phyloP scores from a whole-genome alignment of 225 moss, liverwort and hornwort genomes.

The Marchantia polymorpha region DNA sequence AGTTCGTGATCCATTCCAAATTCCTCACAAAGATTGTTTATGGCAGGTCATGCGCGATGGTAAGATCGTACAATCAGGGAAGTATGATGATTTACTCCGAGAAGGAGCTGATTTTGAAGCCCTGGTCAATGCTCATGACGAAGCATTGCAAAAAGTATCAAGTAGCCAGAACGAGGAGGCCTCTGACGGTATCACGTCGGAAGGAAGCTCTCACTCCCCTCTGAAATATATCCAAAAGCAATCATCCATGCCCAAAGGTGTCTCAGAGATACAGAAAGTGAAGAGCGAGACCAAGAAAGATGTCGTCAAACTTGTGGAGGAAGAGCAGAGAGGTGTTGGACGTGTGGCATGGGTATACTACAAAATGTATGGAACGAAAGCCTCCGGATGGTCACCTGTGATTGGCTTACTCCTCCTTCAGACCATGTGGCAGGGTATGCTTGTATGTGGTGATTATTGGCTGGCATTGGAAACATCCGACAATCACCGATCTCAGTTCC shows the following conservation, averaged over 20 bases:
- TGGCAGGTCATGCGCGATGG: constrained; percentile 53
- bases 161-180: constrained; percentile 21
- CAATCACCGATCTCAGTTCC: constrained; percentile 25
- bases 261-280: constrained; percentile 10
- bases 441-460: constrained; percentile 48
- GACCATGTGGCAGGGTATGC: constrained; percentile 58
- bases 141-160: constrained; percentile 40
- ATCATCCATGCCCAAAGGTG: background rate
- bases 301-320: constrained; percentile 67
- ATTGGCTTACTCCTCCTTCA: constrained; percentile 54
- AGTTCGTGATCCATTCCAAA: background rate
- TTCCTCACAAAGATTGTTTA: background rate
- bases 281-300: constrained; percentile 31
- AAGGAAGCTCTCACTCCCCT: constrained; percentile 1
- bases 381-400: constrained; percentile 57
- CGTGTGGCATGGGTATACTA: constrained; percentile 60
- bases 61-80: constrained; percentile 46
- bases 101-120: constrained; percentile 45
- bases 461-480: constrained; percentile 48
- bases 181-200: background rate
- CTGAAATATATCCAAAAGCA: background rate
- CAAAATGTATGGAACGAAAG: constrained; percentile 60
- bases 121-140: constrained; percentile 39
- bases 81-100: constrained; percentile 38
- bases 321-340: constrained; percentile 73